Conservation (phyloP, 1,284 basidiomycete species). For the Phlebopus sp. region DNA sequence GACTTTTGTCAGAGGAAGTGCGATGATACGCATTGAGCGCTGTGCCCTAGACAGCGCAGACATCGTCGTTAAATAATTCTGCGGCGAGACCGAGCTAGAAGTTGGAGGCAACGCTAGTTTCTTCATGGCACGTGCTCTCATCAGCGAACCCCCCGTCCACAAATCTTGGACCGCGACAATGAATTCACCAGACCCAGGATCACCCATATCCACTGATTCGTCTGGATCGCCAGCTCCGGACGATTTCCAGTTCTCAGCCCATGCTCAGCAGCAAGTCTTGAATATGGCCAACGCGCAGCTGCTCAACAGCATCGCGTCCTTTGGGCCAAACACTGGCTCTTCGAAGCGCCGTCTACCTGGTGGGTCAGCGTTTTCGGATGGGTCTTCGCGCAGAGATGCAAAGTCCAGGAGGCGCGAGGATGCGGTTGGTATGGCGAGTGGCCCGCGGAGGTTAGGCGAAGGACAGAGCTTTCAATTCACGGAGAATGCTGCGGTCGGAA, state of each 20-base stretch:
- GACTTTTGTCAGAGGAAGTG: slow-evolving; percentile 40
- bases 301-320: slow-evolving; percentile 19
- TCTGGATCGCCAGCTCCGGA: slow-evolving; percentile 34
- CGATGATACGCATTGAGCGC: slow-evolving; percentile 45
- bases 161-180: slow-evolving; percentile 12
- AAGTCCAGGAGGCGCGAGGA: slow-evolving; percentile 44
- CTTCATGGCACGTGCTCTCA: slow-evolving; percentile 24
- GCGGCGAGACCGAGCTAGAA: neutral
- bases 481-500: slow-evolving; percentile 14
- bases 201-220: slow-evolving; percentile 35
- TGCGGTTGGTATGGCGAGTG: slow-evolving; percentile 19
- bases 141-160: too few relatives aligned
- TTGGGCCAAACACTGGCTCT: slow-evolving; percentile 20
- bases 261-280: slow-evolving; percentile 28
- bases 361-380: slow-evolving; percentile 31
- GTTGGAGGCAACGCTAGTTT: neutral
- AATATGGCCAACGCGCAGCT: slow-evolving; percentile 20
- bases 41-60: slow-evolving; percentile 23
- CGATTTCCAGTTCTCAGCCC: slow-evolving; percentile 31
- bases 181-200: slow-evolving; percentile 34
- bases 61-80: slow-evolving; percentile 21
- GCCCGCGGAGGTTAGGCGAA: slow-evolving; percentile 25
- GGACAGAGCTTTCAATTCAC: slow-evolving; percentile 19
- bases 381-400: slow-evolving; percentile 33
- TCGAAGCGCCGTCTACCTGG: slow-evolving; percentile 42